Base-by-base conservation (phyloP, 2,329 filamentous ascomycete genomes). In the Hortaea werneckii region DNA sequence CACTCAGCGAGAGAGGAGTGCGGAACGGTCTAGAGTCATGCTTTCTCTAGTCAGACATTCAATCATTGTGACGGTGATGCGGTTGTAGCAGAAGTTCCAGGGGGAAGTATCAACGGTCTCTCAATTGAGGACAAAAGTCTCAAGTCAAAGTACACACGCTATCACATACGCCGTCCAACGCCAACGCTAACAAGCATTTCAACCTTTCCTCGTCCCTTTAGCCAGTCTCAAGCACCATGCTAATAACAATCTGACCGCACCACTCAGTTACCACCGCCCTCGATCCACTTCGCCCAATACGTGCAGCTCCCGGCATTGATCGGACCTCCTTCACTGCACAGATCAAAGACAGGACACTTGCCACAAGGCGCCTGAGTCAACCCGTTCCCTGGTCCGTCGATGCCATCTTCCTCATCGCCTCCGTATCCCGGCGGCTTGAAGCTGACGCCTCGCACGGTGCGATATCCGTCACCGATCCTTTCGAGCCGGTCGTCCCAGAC, bases 321-420 rank as follows among this genome's bases (percentile, higher is more conserved):
- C 0, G 88, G 87, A 0, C 90, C 90, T 5, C 87, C 88, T 50
- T 94, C 87, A 54, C 87, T 84, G 63, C 92, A 98, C 1, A 96
- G 75, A 47, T 92, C 84, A 63, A 95, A 95, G 2, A 95, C 90
- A 0, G 92, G 92, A 65, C 92, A 98, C 45, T 80, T 76, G 1
- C 90, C 89, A 65, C 92, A 98, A 1, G 92, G 92, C 2, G 84
- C 82, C 64, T 95, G 88, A 1, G 86, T 94, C 54, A 90, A 79
- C 3, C 85, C 85, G 56, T 89, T 94, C 54, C 74, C 71, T 6
- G 13, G 29, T 85, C 85, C 55, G 88, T 94, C 54, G 74, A 70
- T 39, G 8, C 38, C 45, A 29, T 51, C 65, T n/a, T 69, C 71
- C 5, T 67, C 68, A 35, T 70, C 65, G 4, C 66, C 59, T 28